A percentile compares a stretch with the other conserved stretches of the same genome.
These are phyloP conservation scores for Eutrema salsugineum DNA, from an alignment of 441 rosid species.

Conservation along the genomic window DNA sequence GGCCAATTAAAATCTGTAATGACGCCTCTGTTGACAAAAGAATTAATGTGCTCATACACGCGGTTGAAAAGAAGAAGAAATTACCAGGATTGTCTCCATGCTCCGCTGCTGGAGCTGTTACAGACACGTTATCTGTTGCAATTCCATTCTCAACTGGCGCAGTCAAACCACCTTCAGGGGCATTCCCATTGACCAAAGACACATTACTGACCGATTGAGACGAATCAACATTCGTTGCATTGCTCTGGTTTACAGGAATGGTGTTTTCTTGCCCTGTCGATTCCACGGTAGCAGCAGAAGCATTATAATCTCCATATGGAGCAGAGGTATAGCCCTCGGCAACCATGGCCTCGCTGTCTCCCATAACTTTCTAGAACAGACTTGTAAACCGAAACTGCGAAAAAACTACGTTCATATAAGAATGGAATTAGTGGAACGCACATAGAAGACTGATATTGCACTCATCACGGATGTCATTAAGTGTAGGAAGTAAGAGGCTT, in stretches of 20 bases:
- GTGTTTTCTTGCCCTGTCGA: conserved; percentile 34
- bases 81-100: conserved; percentile 64
- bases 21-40: background rate
- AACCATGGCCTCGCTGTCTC: conserved; percentile 68
- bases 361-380: conserved; percentile 43
- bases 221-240: conserved; percentile 31
- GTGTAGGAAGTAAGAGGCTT: background rate
- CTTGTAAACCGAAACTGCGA: conserved; percentile 23
- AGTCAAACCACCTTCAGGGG: conserved; percentile 33
- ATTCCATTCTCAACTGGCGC: conserved; percentile 55
- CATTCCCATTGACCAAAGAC: conserved; percentile 56
- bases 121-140: conserved; percentile 37
- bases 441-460: background rate
- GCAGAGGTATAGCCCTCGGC: conserved; percentile 43
- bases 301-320: conserved; percentile 32
- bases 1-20: background rate
- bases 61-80: background rate
- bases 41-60: background rate
- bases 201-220: conserved; percentile 34
- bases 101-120: conserved; percentile 37
- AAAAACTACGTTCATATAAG: background rate
- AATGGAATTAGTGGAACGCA: background rate
- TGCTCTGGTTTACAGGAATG: conserved; percentile 12
- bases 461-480: background rate
- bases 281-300: conserved; percentile 34